Percentiles rank a stretch among this genome's conserved stretches.
Conservation (phyloP, 2,329 filamentous ascomycete species). For the Aspergillus tubingensis region DNA sequence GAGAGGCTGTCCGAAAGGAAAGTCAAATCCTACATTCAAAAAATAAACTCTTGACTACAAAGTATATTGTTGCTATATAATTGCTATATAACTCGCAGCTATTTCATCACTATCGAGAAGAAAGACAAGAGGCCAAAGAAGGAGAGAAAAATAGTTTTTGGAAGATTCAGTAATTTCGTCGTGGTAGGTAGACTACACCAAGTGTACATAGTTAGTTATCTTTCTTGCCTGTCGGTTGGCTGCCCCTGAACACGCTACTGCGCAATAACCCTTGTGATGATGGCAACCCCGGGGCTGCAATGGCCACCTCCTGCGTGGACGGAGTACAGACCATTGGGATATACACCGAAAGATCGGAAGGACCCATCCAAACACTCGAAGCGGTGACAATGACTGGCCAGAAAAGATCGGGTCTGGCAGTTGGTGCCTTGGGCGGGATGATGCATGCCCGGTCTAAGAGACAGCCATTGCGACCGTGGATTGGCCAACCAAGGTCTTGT, state of each 20-base stretch:
- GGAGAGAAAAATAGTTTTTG: no score
- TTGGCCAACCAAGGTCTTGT: conserved; percentile 23
- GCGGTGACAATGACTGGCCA: conserved; percentile 19
- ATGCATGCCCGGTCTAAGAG: conserved; percentile 31
- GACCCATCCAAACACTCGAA: conserved; percentile 20
- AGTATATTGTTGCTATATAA: no score
- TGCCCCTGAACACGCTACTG: conserved; percentile 1
- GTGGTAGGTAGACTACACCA: no score
- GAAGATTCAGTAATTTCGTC: background rate
- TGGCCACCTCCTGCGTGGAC: background rate
- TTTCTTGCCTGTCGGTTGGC: background rate
- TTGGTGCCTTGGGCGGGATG: conserved; percentile 31
- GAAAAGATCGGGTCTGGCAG: conserved; percentile 30
- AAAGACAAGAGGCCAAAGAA: no score
- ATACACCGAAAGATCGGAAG: conserved; percentile 29
- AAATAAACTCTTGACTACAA: no score
- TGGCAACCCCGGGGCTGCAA: conserved; percentile 2
- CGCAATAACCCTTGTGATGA: background rate
- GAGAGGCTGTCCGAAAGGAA: background rate
- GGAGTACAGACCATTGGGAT: conserved; percentile 12
- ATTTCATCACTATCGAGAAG: no score
- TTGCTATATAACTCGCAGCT: no score
- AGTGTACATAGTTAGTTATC: background rate
- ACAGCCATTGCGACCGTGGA: conserved; percentile 19
- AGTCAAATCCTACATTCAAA: background rate